A percentile compares a stretch with the other conserved stretches of the same genome.
These are phyloP conservation scores for Ramicandelaber brevisporus DNA, from an alignment of 192 early-diverging fungal genomes.

Conservation along the genomic window DNA sequence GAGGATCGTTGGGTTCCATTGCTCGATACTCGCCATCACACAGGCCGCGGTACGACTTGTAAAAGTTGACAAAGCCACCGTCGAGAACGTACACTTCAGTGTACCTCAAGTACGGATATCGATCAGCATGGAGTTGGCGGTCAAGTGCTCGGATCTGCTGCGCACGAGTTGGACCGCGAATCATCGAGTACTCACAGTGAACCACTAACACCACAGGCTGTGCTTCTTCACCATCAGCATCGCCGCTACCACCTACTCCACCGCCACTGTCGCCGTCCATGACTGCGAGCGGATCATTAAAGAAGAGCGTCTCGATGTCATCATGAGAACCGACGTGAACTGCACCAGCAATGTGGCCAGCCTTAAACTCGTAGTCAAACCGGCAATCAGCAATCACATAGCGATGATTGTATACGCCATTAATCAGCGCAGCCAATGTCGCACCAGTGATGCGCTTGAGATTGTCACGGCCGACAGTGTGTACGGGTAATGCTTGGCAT, in stretches of 20 bases:
- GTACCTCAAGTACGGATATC: conserved; percentile 55
- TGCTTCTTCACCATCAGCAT: no score
- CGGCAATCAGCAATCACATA: conserved; percentile 62
- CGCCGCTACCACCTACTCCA: no score
- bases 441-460: conserved; percentile 28
- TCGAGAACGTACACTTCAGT: conserved; percentile 67
- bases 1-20: no score
- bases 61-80: conserved; percentile 64
- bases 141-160: conserved; percentile 45
- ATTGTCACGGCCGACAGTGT: conserved; percentile 14
- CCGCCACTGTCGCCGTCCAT: no score
- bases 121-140: conserved; percentile 32
- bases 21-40: no score
- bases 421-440: conserved; percentile 31
- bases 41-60: conserved; percentile 19
- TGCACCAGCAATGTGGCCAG: conserved; percentile 54
- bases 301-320: conserved; percentile 29
- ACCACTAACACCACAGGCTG: conserved; percentile 41
- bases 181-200: conserved; percentile 69
- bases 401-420: conserved; percentile 25
- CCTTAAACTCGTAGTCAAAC: conserved; percentile 67
- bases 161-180: conserved; percentile 64
- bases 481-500: no score
- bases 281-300: conserved; percentile 18
- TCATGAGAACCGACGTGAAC: conserved; percentile 36